A percentile compares a stretch with the other conserved stretches of the same genome.
These are phyloP conservation scores for Raffaelea ambrosiae DNA, from an alignment of 2,329 filamentous ascomycete species.

Conservation along the genomic window DNA sequence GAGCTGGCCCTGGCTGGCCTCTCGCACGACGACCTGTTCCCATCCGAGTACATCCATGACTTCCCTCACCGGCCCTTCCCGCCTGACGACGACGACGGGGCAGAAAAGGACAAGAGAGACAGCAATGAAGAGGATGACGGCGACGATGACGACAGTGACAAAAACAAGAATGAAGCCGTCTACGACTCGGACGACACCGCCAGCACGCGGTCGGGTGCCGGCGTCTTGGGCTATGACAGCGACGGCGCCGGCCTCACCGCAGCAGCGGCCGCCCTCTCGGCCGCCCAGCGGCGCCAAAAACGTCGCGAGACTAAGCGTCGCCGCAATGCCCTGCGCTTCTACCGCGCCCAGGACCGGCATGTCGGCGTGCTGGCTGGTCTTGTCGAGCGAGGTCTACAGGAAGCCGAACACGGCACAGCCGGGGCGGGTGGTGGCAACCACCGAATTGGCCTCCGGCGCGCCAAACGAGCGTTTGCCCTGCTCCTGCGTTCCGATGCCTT, in stretches of 20 bases:
- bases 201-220: background rate
- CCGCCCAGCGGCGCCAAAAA: background rate
- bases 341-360: conserved; percentile 34
- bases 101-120: conserved; percentile 7
- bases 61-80: conserved; percentile 45
- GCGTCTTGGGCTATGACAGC: background rate
- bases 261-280: background rate
- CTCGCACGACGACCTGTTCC: conserved; percentile 34
- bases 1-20: conserved; percentile 49
- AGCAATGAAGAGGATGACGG: conserved; percentile 12
- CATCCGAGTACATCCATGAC: conserved; percentile 23
- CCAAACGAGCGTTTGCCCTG: conserved; percentile 66
- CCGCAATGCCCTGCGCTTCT: conserved; percentile 24
- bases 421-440: too few species aligned
- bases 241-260: background rate
- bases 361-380: conserved; percentile 59
- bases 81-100: background rate
- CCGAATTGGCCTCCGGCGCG: conserved; percentile 48
- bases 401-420: conserved; percentile 9
- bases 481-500: conserved; percentile 49
- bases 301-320: conserved; percentile 10
- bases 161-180: background rate
- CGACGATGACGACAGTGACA: conserved; percentile 2
- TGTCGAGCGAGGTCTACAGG: conserved; percentile 62
- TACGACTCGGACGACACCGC: background rate